Conservation (phyloP, 1,284 basidiomycete species). For the Macrocystidia cucumis region DNA sequence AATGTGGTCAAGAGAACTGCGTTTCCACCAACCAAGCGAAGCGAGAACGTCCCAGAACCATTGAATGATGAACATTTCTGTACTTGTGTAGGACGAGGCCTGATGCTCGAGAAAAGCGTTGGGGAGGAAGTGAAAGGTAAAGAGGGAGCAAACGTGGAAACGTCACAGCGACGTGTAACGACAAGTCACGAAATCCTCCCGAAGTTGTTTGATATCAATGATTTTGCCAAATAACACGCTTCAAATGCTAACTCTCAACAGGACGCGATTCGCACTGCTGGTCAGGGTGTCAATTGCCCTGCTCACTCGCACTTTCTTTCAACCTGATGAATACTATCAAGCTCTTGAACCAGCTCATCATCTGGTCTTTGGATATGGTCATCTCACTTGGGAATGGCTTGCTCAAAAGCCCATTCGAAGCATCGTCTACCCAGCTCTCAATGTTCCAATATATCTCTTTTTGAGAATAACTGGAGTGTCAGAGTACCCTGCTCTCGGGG, state of each 20-base stretch:
- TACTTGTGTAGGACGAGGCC: no score
- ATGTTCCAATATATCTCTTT: conserved; percentile 72
- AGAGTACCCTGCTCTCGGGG: conserved; percentile 22
- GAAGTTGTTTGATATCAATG: no score
- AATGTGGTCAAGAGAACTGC: conserved; percentile 2
- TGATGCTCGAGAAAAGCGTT: no score
- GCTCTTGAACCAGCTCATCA: conserved; percentile 89
- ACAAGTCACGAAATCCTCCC: no score
- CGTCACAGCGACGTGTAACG: no score
- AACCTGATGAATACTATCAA: conserved; percentile 98
- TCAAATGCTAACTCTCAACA: no score
- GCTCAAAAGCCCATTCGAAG: conserved; percentile 61
- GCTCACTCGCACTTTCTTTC: conserved; percentile 83
- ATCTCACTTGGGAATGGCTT: conserved; percentile 96
- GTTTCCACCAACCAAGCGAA: conserved; percentile 64
- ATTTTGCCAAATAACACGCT: no score
- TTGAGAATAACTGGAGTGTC: conserved; percentile 54
- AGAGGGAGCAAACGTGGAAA: no score
- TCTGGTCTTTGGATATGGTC: conserved; percentile 87
- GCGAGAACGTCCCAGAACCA: conserved; percentile 96
- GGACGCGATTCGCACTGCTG: conserved; percentile 23
- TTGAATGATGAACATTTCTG: conserved; percentile 89
- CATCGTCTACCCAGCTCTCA: conserved; percentile 69
- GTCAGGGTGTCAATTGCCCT: conserved; percentile 58
- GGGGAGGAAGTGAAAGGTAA: no score